A percentile compares a stretch with the other conserved stretches of the same genome.
phyloP scores from a whole-genome alignment of 345 rosid species.

The Syzygium aqueum region DNA sequence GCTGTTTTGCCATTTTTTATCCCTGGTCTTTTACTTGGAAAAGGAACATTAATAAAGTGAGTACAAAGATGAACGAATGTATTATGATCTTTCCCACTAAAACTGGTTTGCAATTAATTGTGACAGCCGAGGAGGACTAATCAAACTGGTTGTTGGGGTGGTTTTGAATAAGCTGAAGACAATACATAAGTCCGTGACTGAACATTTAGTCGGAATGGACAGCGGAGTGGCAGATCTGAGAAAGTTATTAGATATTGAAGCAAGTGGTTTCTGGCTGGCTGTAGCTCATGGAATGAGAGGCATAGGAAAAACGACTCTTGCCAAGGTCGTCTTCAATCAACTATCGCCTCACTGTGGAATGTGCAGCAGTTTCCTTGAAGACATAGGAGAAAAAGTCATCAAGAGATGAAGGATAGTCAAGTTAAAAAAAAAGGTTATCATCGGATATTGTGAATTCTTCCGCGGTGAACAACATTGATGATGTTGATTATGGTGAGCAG shows the following conservation, averaged over 20 bases:
- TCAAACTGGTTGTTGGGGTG: not conserved
- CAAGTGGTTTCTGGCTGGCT: not conserved
- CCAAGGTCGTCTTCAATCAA: not conserved
- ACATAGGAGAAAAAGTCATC: not conserved
- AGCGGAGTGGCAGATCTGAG: rapidly evolving
- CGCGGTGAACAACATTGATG: rapidly evolving
- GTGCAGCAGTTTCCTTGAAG: not conserved
- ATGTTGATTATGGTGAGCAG: not conserved
- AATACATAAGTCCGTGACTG: not conserved
- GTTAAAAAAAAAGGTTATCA: not conserved
- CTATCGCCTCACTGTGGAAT: not conserved
- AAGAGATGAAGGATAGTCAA: not conserved
- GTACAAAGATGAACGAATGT: not conserved
- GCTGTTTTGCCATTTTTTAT: not conserved
- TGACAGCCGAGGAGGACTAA: not conserved
- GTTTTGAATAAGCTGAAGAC: not conserved
- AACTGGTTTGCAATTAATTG: not conserved
- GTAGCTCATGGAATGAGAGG: not conserved
- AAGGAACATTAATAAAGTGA: not conserved
- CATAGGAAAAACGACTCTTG: not conserved
- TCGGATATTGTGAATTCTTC: not conserved
- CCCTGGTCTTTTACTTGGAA: not conserved
- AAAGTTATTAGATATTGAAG: not conserved
- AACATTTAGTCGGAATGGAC: not conserved
- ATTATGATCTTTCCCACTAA: not conserved